These are phyloP conservation scores for Sporothrix sp. DNA, from an alignment of 2,329 filamentous ascomycete species.

Conservation along the genomic window DNA sequence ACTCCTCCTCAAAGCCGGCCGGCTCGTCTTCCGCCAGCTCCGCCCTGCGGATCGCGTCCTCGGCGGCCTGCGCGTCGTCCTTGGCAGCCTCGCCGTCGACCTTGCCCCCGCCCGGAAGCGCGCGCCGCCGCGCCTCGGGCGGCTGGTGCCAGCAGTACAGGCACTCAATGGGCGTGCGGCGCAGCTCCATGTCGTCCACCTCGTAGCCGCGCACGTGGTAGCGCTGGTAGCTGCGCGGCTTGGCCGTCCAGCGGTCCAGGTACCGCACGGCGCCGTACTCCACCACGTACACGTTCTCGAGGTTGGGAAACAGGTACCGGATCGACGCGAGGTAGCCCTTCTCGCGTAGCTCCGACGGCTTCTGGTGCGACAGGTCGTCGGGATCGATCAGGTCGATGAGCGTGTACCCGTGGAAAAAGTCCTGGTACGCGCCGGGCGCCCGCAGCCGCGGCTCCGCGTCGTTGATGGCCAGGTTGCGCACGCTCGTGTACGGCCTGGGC, in stretches of 20 bases:
- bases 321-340: not conserved
- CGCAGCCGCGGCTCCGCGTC: slow-evolving; percentile 7
- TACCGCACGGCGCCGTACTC: slow-evolving; percentile 8
- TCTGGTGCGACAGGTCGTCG: slow-evolving; percentile 10
- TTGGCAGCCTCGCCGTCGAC: not conserved
- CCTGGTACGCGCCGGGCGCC: slow-evolving; percentile 4
- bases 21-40: not conserved
- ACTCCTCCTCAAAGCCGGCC: slow-evolving; percentile 16
- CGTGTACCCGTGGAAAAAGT: not conserved
- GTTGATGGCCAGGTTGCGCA: slow-evolving; percentile 10
- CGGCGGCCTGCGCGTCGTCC: not conserved
- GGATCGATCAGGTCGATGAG: not conserved
- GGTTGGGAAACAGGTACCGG: slow-evolving; percentile 7
- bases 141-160: slow-evolving; percentile 16
- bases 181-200: not conserved
- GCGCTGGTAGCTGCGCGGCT: not conserved
- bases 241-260: slow-evolving; percentile 9
- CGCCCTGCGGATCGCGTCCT: no score
- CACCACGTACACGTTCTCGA: slow-evolving; percentile 14
- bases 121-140: not conserved
- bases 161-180: not conserved
- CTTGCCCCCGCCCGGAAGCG: not conserved
- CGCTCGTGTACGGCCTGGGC: not conserved
- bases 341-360: slow-evolving; percentile 5
- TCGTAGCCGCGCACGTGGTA: slow-evolving; percentile 4